Evolutionary conservation across 2,329 filamentous ascomycete species (phyloP), one percentile per base, ranked within the genome.

Genomic region (Fonsecaea monophora): DNA sequence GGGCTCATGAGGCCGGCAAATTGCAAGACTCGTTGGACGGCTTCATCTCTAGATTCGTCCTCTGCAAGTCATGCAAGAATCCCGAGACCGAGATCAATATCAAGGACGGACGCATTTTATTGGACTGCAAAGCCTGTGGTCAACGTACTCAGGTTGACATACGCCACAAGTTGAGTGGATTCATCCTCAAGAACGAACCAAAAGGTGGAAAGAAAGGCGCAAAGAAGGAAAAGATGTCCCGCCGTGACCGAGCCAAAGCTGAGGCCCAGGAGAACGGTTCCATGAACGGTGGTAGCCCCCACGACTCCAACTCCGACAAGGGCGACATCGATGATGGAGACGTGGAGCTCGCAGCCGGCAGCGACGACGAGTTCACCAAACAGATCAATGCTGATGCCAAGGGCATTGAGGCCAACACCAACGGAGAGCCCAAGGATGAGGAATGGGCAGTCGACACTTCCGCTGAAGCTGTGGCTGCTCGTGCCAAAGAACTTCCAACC

Each of bases 1-100:
- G 95, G 78, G 92, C 94, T 73, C 95, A 99, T 79, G 95, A 99
- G 74, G 89, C 94, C 70, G 83, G 86, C 80, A 98, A 98, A 86
- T 90, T 99, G 57, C 95, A 99, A 85, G 95, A 98, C 79, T 94
- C 97, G 75, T 91, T 99, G 57, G 94, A 98, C 79, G 94, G 94
- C 75, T 99, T 99, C 87, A 99, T 99, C 83, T 87, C 90, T 85
- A 97, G 92, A 84, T 99, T 98, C 74, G 95, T 99, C 76, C 93
- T 99, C 71, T 99, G 95, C 91, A 96, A 96, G 85, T 94, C 96
- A 81, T 99, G 95, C 90, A 97, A 97, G 89, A 99, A 99, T 81
- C 95, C 95, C 40, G 95, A 99, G 86, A 99, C 95, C 73, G 94
- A 96, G 73, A 90, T 98, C 77, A 88, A 91, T 77, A 92, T 98